phyloP scores from a whole-genome alignment of 2,329 filamentous ascomycete genomes.

The Sphaerulina vaccinii region DNA sequence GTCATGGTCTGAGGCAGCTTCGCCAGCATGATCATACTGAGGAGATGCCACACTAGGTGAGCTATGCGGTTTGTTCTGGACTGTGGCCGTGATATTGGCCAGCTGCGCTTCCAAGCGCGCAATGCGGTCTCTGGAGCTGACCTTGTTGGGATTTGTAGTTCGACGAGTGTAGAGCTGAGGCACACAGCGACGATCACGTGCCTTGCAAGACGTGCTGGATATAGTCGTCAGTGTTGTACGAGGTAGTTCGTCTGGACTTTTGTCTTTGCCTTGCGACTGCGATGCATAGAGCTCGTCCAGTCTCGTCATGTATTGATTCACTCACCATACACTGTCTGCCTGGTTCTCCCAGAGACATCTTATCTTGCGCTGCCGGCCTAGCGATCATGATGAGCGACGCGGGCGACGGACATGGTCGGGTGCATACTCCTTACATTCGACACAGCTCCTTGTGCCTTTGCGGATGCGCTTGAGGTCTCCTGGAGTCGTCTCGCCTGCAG shows the following conservation, averaged over 20 bases:
- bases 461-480: constrained; percentile 26
- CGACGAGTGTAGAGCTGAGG: constrained; percentile 17
- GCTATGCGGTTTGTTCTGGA: constrained; percentile 8
- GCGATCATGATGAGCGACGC: background rate
- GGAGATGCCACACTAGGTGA: background rate
- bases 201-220: constrained; percentile 4
- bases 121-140: constrained; percentile 22
- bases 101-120: constrained; percentile 20
- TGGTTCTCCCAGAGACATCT: constrained; percentile 32
- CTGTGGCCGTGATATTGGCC: constrained; percentile 16
- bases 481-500: background rate
- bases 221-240: background rate
- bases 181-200: constrained; percentile 12
- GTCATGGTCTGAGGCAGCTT: background rate
- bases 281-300: no score
- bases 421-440: constrained; percentile 30
- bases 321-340: constrained; percentile 25
- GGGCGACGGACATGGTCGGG: no score
- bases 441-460: constrained; percentile 35
- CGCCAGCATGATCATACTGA: background rate
- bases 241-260: constrained; percentile 14
- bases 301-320: no score
- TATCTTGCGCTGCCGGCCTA: constrained; percentile 36
- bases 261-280: no score
- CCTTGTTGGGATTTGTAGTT: constrained; percentile 3